These are phyloP conservation scores for Penicillium sp. DNA, from an alignment of 2,329 filamentous ascomycete genomes.

Conservation along the genomic window DNA sequence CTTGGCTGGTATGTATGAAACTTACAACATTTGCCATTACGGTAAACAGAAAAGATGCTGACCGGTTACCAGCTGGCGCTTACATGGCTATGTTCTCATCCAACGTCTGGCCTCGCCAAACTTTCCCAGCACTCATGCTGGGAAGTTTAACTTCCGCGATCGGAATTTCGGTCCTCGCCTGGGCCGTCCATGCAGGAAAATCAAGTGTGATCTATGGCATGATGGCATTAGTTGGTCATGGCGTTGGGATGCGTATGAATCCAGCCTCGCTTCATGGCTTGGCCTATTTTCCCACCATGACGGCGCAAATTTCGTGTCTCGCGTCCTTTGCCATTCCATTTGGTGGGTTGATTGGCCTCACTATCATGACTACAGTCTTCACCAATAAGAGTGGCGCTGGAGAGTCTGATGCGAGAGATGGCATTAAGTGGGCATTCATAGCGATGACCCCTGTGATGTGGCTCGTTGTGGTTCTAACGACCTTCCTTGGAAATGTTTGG, in stretches of 20 bases:
- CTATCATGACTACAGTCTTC: slow-evolving; percentile 67
- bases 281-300: slow-evolving; percentile 58
- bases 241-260: slow-evolving; percentile 65
- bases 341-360: slow-evolving; percentile 63
- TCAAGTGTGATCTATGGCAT: slow-evolving; percentile 60
- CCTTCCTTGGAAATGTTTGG: slow-evolving; percentile 53
- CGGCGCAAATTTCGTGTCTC: slow-evolving; percentile 60
- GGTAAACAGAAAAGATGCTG: neutral
- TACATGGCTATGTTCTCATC: slow-evolving; percentile 59
- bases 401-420: slow-evolving; percentile 45
- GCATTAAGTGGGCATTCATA: slow-evolving; percentile 65
- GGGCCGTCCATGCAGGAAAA: slow-evolving; percentile 53
- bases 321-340: slow-evolving; percentile 60
- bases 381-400: slow-evolving; percentile 53
- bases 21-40: neutral
- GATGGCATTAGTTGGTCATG: slow-evolving; percentile 63
- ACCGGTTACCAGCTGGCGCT: slow-evolving; percentile 46
- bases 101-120: slow-evolving; percentile 62
- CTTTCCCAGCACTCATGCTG: slow-evolving; percentile 57
- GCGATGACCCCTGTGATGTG: slow-evolving; percentile 60
- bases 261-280: slow-evolving; percentile 62
- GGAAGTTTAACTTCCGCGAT: slow-evolving; percentile 57
- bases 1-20: slow-evolving; percentile 49
- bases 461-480: slow-evolving; percentile 45
- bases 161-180: slow-evolving; percentile 59